Base-by-base conservation (phyloP, 2,329 filamentous ascomycete species). In the Blumeriella jaapii region DNA sequence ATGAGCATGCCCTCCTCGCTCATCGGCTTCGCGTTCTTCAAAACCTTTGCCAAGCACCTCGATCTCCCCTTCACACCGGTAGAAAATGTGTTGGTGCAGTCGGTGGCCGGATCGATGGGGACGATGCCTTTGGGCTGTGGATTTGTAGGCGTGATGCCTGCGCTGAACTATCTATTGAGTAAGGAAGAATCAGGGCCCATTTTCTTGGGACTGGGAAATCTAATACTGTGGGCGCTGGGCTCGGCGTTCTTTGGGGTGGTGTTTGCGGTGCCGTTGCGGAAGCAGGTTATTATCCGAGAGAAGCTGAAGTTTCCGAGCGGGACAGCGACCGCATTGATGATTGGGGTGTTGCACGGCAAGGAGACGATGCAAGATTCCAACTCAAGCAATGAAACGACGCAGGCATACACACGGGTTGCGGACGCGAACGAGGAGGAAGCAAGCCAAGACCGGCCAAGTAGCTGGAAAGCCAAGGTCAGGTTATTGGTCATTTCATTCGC, bases 1-100 rank as follows among this genome's bases (percentile, higher is more conserved):
- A 96, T 98, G 91, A 83, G 85, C 11, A 95, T 98, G 86, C 91
- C 91, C 0, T 83, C 86, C 1, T 91, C 86, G 14, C 65, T 98
- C 40, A 84, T 98, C 54, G 89, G 91, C 2, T 96, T 95, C 55
- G 89, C 86, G 8, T 81, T 93, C 49, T 98, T 98, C 67, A 85
- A 83, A 52, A 69, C 78, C 5, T 59, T 95, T 1, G 72, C 80
- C 1, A 74, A 71, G 28, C 74, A 82, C 44, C 65, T 95, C 18
- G 68, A 71, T 17, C 74, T 82, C 36, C 87, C 87, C 0, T 98
- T 98, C 52, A 85, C 82, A 3, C 87, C 91, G 0, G 82, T 96
- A 8, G 89, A 98, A 61, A 98, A 98, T 57, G 91, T 98, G 3
- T 68, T 98, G 14, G 82, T 98, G 8, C 91, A 98, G 61, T 94